phyloP scores from a whole-genome alignment of 306 rosid genomes.

The Mucuna pruriens region DNA sequence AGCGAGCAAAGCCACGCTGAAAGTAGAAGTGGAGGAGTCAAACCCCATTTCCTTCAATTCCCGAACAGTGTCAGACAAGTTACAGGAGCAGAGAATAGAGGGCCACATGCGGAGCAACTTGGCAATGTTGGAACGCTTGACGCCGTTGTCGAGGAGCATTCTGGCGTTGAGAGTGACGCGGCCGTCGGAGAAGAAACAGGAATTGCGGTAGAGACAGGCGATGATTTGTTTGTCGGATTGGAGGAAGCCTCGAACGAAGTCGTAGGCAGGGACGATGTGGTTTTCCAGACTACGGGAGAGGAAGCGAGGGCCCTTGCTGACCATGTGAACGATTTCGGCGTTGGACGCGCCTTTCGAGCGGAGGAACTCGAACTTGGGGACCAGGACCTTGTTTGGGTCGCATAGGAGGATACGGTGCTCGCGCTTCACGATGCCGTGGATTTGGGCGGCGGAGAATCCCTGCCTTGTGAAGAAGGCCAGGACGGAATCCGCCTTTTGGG shows the following conservation, averaged over 20 bases:
- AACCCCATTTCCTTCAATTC: constrained; percentile 55
- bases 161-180: background rate
- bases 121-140: background rate
- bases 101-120: background rate
- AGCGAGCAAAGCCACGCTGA: constrained; percentile 43
- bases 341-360: constrained; percentile 40
- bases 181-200: background rate
- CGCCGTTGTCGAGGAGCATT: constrained; percentile 22
- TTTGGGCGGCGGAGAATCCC: constrained; percentile 8
- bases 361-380: constrained; percentile 39
- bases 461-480: background rate
- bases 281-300: background rate
- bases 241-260: background rate
- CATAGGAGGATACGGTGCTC: background rate
- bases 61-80: background rate
- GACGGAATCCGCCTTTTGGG: background rate
- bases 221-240: background rate
- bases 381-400: background rate
- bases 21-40: constrained; percentile 18
- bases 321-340: constrained; percentile 13
- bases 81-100: background rate
- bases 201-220: background rate
- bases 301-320: background rate
- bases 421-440: background rate
- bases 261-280: constrained; percentile 17